phyloP scores from a whole-genome alignment of 2,329 filamentous ascomycete genomes.

The Fusarium ambrosium region DNA sequence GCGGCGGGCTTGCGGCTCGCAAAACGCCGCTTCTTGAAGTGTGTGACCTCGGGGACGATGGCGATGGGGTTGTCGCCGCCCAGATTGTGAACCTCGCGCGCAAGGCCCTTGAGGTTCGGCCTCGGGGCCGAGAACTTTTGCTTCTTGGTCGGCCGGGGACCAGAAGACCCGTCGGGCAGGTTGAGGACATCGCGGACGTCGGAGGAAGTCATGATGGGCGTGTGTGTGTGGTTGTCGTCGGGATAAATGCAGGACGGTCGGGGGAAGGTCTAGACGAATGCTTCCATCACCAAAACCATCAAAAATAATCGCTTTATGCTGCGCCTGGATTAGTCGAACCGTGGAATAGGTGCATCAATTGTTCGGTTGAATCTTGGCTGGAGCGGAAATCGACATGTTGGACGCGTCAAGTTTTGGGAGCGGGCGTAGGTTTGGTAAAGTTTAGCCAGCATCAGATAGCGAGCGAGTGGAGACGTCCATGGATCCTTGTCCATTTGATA shows the following conservation, averaged over 20 bases:
- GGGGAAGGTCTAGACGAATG: conserved; percentile 19
- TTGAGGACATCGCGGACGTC: conserved; percentile 93
- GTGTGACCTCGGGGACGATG: conserved; percentile 71
- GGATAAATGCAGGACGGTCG: neutral
- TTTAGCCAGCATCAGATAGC: conserved; percentile 15
- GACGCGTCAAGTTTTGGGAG: conserved; percentile 38
- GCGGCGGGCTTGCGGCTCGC: conserved; percentile 68
- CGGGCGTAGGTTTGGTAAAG: conserved; percentile 14
- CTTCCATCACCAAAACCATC: conserved; percentile 44
- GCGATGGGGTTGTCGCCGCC: conserved; percentile 76
- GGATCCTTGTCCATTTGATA: conserved; percentile 27
- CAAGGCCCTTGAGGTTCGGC: conserved; percentile 72
- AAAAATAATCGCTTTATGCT: neutral
- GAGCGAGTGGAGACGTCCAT: neutral
- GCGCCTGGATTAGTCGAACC: neutral
- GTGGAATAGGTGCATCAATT: neutral
- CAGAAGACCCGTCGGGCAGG: conserved; percentile 71
- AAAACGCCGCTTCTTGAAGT: conserved; percentile 71
- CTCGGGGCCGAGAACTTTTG: conserved; percentile 74
- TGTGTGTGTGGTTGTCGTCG: conserved; percentile 31
- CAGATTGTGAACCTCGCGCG: conserved; percentile 75
- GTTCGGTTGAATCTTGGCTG: conserved; percentile 9
- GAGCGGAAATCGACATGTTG: conserved; percentile 14
- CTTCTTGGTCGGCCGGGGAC: conserved; percentile 77
- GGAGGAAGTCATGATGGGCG: conserved; percentile 73